These are phyloP conservation scores for Pythium myriotylum DNA, from an alignment of 352 stramenopile genomes.

Conservation along the genomic window DNA sequence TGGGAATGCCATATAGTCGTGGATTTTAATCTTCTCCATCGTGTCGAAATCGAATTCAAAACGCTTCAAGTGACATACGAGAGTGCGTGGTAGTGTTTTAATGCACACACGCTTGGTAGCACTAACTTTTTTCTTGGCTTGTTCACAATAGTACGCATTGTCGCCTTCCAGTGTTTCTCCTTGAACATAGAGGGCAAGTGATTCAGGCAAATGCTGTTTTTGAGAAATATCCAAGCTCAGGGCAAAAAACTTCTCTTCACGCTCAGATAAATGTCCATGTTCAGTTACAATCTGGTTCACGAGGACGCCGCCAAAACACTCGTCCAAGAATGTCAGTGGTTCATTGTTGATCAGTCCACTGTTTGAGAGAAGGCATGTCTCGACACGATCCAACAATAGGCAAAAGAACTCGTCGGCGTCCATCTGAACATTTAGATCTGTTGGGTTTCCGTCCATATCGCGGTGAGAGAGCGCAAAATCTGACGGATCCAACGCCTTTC, in stretches of 20 bases:
- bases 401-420: constrained; percentile 86
- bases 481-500: constrained; percentile 58
- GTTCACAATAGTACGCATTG: constrained; percentile 82
- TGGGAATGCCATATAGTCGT: constrained; percentile 85
- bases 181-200: constrained; percentile 69
- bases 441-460: constrained; percentile 74
- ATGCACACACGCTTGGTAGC: constrained; percentile 86
- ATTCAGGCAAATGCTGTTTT: constrained; percentile 63
- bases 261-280: constrained; percentile 73
- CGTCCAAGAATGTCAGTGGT: constrained; percentile 40
- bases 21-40: constrained; percentile 90
- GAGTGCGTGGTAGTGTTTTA: constrained; percentile 70
- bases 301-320: constrained; percentile 28
- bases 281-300: constrained; percentile 87
- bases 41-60: constrained; percentile 91
- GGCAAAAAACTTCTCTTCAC: constrained; percentile 85
- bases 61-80: constrained; percentile 86
- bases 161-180: constrained; percentile 76
- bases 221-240: constrained; percentile 82
- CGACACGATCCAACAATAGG: constrained; percentile 74
- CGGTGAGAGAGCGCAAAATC: constrained; percentile 68
- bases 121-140: constrained; percentile 66
- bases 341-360: not conserved
- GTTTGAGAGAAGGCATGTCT: constrained; percentile 41
- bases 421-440: constrained; percentile 78